phyloP scores from a whole-genome alignment of 2,329 filamentous ascomycete species.

The Aspergillus alliaceus region DNA sequence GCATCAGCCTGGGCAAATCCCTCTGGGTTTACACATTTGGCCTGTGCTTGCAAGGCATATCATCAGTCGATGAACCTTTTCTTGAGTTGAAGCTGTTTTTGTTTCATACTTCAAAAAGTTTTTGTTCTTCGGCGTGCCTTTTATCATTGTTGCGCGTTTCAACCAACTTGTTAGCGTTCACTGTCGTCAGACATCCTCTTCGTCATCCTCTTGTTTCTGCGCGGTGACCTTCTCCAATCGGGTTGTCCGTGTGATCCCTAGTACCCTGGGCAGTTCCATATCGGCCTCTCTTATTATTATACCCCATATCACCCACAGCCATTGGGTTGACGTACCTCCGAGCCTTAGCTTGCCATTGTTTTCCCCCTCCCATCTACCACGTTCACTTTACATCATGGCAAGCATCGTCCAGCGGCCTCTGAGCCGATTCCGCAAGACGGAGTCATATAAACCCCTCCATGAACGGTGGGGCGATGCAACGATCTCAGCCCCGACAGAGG shows the following conservation, averaged over 20 bases:
- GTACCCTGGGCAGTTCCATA: background rate
- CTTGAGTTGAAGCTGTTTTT: background rate
- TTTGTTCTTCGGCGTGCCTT: background rate
- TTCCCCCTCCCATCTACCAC: background rate
- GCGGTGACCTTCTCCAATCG: background rate
- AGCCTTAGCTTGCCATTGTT: background rate
- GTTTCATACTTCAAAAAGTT: background rate
- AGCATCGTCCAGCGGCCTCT: conserved; percentile 30
- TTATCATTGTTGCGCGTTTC: background rate
- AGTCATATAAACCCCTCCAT: conserved; percentile 30
- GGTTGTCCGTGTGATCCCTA: background rate
- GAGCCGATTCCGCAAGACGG: conserved; percentile 30
- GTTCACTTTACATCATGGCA: conserved; percentile 20
- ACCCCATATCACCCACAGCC: background rate
- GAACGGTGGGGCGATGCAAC: conserved; percentile 40
- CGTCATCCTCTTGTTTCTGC: background rate
- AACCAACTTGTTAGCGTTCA: background rate
- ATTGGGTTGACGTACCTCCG: background rate
- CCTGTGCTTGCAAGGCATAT: background rate
- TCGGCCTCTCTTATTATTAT: background rate
- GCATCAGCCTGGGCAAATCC: background rate
- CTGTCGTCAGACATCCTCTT: background rate
- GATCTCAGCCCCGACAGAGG: conserved; percentile 39
- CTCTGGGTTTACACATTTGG: background rate
- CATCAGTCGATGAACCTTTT: background rate